Conservation (phyloP, 169 alveolate genomes). For the Plasmodium vinckei region DNA sequence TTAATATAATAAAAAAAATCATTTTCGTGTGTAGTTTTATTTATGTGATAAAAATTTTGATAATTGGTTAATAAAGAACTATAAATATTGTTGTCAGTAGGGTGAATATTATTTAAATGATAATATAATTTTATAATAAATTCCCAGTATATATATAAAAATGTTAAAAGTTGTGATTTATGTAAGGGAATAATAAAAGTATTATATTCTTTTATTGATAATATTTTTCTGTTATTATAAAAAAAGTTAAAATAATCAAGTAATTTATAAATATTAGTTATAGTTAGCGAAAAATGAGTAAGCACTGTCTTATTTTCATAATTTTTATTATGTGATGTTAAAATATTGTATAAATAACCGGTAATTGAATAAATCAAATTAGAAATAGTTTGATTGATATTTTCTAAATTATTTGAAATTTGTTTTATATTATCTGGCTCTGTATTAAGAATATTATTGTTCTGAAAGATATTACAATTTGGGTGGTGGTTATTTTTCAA, state of each 20-base stretch:
- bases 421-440: neutral
- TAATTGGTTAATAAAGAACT: no score
- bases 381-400: conserved; percentile 37
- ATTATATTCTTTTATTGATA: neutral
- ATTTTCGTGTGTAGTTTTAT: neutral
- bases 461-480: no score
- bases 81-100: neutral
- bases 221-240: conserved; percentile 19
- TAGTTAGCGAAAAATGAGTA: conserved; percentile 32
- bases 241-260: conserved; percentile 32
- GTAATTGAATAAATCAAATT: conserved; percentile 39
- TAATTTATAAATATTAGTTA: conserved; percentile 29
- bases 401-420: neutral
- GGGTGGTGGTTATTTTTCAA: conserved; percentile 6
- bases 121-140: conserved; percentile 16
- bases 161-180: conserved; percentile 60
- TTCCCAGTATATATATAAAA: conserved; percentile 50
- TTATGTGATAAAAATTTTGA: no score
- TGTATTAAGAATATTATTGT: no score
- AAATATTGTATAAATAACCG: conserved; percentile 47
- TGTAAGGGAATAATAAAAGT: conserved; percentile 42
- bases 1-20: conserved; percentile 24
- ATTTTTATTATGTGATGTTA: neutral
- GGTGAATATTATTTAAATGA: neutral
- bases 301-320: conserved; percentile 8